Percentiles rank a stretch among this genome's conserved stretches.
Conservation (phyloP, 106 monocot genomes). For the Dactylorhiza incarnata region DNA sequence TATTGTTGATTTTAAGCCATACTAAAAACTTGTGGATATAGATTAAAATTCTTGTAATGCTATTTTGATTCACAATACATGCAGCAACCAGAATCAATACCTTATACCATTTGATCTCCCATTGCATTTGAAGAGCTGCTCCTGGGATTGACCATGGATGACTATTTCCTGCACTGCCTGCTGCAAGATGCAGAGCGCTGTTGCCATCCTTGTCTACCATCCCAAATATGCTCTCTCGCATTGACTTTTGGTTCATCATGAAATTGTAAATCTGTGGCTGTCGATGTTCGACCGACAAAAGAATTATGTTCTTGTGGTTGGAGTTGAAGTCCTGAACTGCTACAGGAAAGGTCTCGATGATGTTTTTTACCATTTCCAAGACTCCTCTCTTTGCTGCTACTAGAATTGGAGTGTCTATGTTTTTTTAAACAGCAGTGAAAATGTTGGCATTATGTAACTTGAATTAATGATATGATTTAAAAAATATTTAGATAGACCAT, state of each 20-base stretch:
- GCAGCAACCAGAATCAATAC: neutral
- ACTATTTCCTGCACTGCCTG: neutral
- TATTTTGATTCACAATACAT: no score
- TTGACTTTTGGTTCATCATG: neutral
- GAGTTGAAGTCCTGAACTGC: constrained; percentile 13
- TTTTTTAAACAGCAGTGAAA: neutral
- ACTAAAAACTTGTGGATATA: no score
- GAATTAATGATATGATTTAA: neutral
- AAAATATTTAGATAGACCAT: neutral
- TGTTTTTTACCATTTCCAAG: constrained; percentile 22
- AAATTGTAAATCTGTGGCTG: constrained; percentile 17
- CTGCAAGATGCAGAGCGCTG: constrained; percentile 21
- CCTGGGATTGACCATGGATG: constrained; percentile 21
- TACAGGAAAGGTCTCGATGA: constrained; percentile 13
- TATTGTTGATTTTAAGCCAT: no score
- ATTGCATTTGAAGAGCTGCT: constrained; percentile 23
- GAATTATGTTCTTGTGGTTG: constrained; percentile 19
- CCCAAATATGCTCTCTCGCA: constrained; percentile 14
- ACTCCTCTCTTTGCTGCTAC: constrained; percentile 27
- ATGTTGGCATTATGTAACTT: neutral
- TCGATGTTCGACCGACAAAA: constrained; percentile 19
- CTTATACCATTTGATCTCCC: constrained; percentile 28
- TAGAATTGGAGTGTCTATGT: constrained; percentile 12
- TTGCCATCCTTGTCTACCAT: constrained; percentile 17
- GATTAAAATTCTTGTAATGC: no score